Conservation (phyloP, 73 alveolate species). For the Paramecium sexaurelia region DNA sequence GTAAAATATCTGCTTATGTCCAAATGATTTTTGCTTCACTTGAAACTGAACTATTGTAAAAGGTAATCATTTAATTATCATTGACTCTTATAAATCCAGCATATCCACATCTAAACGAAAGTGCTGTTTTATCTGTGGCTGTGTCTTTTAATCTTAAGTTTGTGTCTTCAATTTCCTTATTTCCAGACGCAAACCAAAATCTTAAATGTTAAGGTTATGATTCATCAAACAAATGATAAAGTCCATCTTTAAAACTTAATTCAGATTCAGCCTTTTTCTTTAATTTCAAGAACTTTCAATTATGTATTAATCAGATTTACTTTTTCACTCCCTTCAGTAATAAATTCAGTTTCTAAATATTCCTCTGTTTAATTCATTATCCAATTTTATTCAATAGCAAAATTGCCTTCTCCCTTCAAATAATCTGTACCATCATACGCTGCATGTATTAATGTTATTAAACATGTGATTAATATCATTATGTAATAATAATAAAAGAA, state of each 20-base stretch:
- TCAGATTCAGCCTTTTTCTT: background rate
- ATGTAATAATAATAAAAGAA: conserved; percentile 37
- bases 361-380: conserved; percentile 26
- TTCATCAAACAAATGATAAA: conserved; percentile 2
- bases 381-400: conserved; percentile 40
- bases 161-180: conserved; percentile 60
- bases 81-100: conserved; percentile 68
- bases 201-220: conserved; percentile 49
- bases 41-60: conserved; percentile 56
- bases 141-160: conserved; percentile 61
- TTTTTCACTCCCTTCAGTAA: background rate
- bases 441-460: conserved; percentile 1
- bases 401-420: conserved; percentile 46
- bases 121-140: conserved; percentile 57
- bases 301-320: background rate
- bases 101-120: conserved; percentile 67
- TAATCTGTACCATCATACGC: conserved; percentile 58
- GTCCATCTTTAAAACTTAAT: conserved; percentile 30
- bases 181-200: conserved; percentile 59
- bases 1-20: conserved; percentile 57
- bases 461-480: conserved; percentile 15
- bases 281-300: background rate
- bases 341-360: background rate
- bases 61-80: conserved; percentile 67
- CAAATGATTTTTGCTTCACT: background rate